Evolutionary conservation across 495 filamentous ascomycete species (phyloP).

Genomic region (Bacidia rubella): DNA sequence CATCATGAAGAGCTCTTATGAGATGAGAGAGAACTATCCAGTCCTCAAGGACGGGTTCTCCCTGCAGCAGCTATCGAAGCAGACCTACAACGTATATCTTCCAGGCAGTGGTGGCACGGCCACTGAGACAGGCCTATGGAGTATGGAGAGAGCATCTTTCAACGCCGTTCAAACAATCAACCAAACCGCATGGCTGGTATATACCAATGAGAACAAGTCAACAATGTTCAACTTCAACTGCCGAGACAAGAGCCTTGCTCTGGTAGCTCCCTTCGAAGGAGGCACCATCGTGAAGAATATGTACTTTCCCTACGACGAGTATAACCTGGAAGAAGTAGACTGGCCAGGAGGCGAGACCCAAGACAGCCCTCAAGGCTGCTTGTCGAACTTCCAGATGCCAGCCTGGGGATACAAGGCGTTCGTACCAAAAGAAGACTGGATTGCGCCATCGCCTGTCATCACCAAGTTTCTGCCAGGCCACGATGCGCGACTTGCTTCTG

Average conservation of each 20-base stretch:
- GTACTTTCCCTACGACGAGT: constrained; percentile 51
- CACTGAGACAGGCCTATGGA: constrained; percentile 59
- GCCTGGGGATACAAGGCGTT: constrained; percentile 52
- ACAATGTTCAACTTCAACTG: constrained; percentile 52
- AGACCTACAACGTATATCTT: constrained; percentile 38
- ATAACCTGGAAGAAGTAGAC: constrained; percentile 28
- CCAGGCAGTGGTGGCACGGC: constrained; percentile 39
- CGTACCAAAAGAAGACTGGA: constrained; percentile 39
- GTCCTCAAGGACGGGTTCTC: constrained; percentile 52
- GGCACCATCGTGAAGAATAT: constrained; percentile 49
- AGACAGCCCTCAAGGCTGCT: constrained; percentile 40
- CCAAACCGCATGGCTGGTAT: constrained; percentile 52
- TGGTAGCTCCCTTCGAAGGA: constrained; percentile 45
- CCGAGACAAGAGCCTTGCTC: constrained; percentile 27
- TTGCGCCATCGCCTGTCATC: constrained; percentile 47
- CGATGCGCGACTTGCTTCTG: constrained; percentile 44
- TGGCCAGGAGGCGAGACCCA: constrained; percentile 31
- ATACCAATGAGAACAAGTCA: constrained; percentile 45
- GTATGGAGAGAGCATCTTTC: constrained; percentile 40
- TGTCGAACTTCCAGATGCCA: constrained; percentile 36
- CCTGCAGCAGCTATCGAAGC: constrained; percentile 46
- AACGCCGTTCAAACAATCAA: constrained; percentile 39
- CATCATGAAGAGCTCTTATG: constrained; percentile 54
- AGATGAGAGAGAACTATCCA: constrained; percentile 43
- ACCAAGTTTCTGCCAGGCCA: constrained; percentile 53